Evolutionary conservation across 2,329 filamentous ascomycete genomes (phyloP), one percentile per base, ranked within the genome.

Genomic region (Uncinocarpus reesii): DNA sequence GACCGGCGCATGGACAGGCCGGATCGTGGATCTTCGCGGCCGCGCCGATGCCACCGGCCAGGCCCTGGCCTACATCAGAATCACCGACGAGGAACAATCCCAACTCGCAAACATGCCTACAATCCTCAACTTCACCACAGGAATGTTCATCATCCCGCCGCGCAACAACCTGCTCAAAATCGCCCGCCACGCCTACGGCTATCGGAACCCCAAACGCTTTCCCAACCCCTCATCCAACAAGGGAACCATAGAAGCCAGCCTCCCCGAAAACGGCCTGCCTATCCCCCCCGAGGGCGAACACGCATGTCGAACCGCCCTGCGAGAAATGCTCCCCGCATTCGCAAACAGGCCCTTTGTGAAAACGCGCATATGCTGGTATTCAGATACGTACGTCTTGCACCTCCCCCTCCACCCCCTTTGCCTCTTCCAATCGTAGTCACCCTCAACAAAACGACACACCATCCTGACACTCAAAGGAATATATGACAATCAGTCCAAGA

Each of bases 1-100:
- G 0, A 81, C 88, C 0, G 90, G 90, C 13, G 88, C 90, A 3
- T 96, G 90, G 89, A 86, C 85, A 1, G 78, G 81, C 2, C 75
- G 77, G 1, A 73, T 95, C 18, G 69, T 95, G 48, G 84, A 95
- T 64, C 71, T 95, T 0, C 73, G 81, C 40, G 86, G 86, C 21
- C 78, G 84, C 37, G 81, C 81, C 32, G 77, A 83, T 54, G 84
- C 89, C 2, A 94, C 87, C 0, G 90, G 86, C 11, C 90, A 96
- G 59, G 77, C 79, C 0, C 62, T 96, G 21, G 83, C 77, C 10
- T 95, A 93, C 68, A 70, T 95, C 55, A 73, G 79, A 54, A 75
- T 96, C 57, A 83, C 80, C 0, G 69, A 78, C 13, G 75, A 77
- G 4, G 89, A 95, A 65, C 80, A 89, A 65, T 70, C 71, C 13